phyloP scores from a whole-genome alignment of 2,329 filamentous ascomycete species.

The Alternaria sp. region DNA sequence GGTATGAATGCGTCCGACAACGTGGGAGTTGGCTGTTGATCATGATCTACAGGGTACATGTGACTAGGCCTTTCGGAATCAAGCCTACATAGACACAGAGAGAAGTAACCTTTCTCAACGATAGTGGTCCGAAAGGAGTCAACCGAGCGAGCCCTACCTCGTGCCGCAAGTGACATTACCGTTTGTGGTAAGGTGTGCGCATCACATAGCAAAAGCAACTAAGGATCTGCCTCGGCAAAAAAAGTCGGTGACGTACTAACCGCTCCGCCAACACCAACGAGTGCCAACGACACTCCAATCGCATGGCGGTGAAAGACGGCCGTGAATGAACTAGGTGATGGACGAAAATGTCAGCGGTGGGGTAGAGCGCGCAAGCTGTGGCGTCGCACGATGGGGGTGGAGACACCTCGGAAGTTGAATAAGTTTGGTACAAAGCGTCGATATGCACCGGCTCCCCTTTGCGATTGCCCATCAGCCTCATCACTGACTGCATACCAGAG shows the following conservation, averaged over 20 bases:
- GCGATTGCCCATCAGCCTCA: not conserved
- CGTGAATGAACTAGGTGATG: not conserved
- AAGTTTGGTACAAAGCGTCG: conserved; percentile 2
- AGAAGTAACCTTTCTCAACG: not conserved
- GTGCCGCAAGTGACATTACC: not conserved
- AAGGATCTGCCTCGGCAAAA: conserved; percentile 9
- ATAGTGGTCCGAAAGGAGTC: not conserved
- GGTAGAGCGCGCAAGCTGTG: conserved; percentile 2
- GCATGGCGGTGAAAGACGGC: not conserved
- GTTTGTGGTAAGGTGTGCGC: conserved; percentile 9
- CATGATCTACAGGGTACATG: not conserved
- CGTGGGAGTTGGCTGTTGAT: not conserved
- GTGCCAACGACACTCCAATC: conserved; percentile 1
- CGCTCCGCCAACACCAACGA: not conserved
- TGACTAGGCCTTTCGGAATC: not conserved
- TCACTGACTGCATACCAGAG: not conserved
- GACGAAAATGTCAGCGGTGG: not conserved
- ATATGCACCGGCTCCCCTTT: conserved; percentile 10
- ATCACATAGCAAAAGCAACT: not conserved
- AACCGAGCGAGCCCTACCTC: not conserved
- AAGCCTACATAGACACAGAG: not conserved
- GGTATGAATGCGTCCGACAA: not conserved
- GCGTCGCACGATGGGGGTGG: conserved; percentile 7
- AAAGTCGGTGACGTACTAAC: conserved; percentile 7
- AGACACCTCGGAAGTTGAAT: not conserved